A percentile compares a stretch with the other conserved stretches of the same genome.
phyloP scores from a whole-genome alignment of 2,329 filamentous ascomycete species.

The Penicillium brasilianum region DNA sequence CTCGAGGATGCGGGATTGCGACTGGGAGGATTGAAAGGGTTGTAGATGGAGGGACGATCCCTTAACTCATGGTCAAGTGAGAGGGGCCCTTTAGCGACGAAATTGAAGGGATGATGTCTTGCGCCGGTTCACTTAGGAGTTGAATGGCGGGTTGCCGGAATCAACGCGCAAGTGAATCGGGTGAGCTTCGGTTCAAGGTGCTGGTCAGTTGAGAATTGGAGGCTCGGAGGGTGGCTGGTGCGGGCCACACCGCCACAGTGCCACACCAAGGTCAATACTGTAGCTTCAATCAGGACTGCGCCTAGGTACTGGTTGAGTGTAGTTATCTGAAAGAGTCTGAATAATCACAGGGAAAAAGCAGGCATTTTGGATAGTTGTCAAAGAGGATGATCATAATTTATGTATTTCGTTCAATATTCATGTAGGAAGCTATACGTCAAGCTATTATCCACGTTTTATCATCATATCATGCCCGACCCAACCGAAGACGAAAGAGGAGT shows the following conservation, averaged over 20 bases:
- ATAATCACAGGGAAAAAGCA: neutral
- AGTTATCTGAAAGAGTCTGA: too few relatives aligned
- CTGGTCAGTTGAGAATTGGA: constrained; percentile 26
- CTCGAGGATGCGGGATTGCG: constrained; percentile 21
- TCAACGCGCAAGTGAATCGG: constrained; percentile 29
- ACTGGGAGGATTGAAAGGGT: constrained; percentile 24
- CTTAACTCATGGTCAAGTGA: constrained; percentile 40
- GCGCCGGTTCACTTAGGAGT: constrained; percentile 12
- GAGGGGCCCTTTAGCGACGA: constrained; percentile 17
- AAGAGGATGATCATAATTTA: neutral
- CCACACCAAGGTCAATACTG: too few relatives aligned
- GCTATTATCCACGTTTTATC: constrained; percentile 5
- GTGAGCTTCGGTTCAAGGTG: constrained; percentile 22
- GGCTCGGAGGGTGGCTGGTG: constrained; percentile 29
- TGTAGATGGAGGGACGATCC: constrained; percentile 17
- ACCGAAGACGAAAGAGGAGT: neutral
- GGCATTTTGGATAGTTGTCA: neutral
- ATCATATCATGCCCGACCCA: constrained; percentile 4
- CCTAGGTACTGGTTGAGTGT: too few relatives aligned
- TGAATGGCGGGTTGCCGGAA: constrained; percentile 16
- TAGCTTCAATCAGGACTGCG: too few relatives aligned
- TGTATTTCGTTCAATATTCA: constrained; percentile 3
- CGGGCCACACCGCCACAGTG: constrained; percentile 34
- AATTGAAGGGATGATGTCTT: constrained; percentile 13
- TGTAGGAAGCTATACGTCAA: neutral